Conservation (phyloP, 2,329 filamentous ascomycete species). For the Pezizomycotina sp. region DNA sequence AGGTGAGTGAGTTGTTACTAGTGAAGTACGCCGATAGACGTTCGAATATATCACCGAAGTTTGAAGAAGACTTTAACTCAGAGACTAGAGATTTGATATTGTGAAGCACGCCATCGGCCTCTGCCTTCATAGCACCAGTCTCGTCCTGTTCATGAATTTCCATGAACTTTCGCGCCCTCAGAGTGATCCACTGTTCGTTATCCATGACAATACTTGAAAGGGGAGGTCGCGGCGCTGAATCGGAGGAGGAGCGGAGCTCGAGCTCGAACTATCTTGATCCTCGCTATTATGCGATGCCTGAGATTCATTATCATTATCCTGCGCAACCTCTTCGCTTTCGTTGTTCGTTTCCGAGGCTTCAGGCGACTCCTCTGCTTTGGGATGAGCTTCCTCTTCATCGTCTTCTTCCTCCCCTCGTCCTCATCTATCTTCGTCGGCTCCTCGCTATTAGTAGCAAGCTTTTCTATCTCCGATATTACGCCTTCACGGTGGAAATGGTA, state of each 20-base stretch:
- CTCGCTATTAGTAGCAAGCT: conserved; percentile 49
- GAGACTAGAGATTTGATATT: conserved; percentile 54
- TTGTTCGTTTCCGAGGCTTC: conserved; percentile 40
- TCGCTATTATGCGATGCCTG: conserved; percentile 30
- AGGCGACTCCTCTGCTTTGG: conserved; percentile 25
- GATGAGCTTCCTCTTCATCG: conserved; percentile 13
- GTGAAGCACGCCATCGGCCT: conserved; percentile 58
- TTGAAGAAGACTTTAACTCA: conserved; percentile 32
- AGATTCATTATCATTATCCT: conserved; percentile 37
- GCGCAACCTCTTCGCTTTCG: conserved; percentile 36
- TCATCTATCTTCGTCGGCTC: conserved; percentile 26
- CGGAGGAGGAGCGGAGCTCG: conserved; percentile 10
- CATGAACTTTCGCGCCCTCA: conserved; percentile 67
- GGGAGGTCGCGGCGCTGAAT: conserved; percentile 22
- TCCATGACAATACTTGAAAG: conserved; percentile 25
- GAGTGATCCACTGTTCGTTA: conserved; percentile 47
- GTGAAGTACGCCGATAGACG: conserved; percentile 72
- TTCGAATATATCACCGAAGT: conserved; percentile 53
- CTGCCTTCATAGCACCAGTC: conserved; percentile 55
- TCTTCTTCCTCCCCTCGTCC: conserved; percentile 12
- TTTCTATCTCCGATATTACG: conserved; percentile 78
- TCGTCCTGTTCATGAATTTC: conserved; percentile 65
- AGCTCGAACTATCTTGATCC: conserved; percentile 26
- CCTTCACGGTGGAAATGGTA: conserved; percentile 97
- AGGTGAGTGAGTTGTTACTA: conserved; percentile 38